These are phyloP conservation scores for Colletotrichum scovillei DNA, from an alignment of 2,329 filamentous ascomycete species.

Conservation along the genomic window DNA sequence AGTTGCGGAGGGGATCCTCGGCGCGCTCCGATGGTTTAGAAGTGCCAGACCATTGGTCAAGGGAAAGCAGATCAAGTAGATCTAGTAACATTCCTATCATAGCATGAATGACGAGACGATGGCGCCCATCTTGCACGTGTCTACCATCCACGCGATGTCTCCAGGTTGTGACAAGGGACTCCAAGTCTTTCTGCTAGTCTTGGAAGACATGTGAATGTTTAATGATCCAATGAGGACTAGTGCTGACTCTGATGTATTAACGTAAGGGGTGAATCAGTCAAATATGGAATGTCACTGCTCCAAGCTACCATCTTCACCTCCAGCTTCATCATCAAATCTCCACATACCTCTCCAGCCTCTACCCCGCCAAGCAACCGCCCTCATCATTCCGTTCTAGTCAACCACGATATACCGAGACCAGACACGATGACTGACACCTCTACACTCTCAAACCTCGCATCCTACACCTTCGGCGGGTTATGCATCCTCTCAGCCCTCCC, in stretches of 20 bases:
- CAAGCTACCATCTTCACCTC: background rate
- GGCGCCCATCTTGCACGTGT: background rate
- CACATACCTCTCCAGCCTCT: background rate
- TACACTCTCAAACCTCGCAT: background rate
- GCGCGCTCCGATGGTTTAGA: slow-evolving; percentile 6
- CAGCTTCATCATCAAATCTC: background rate
- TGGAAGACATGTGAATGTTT: background rate
- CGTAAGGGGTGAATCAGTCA: background rate
- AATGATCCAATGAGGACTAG: background rate
- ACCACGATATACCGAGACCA: background rate
- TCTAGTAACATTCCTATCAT: slow-evolving; percentile 24
- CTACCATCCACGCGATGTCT: background rate
- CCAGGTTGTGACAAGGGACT: background rate
- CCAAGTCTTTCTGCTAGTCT: background rate
- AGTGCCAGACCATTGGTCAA: slow-evolving; percentile 9
- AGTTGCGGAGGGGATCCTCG: background rate
- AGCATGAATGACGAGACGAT: background rate
- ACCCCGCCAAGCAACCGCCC: background rate
- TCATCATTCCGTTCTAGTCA: background rate
- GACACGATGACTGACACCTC: background rate
- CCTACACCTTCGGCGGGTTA: background rate
- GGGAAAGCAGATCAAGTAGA: slow-evolving; percentile 21
- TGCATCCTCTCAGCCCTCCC: background rate
- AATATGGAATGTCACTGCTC: background rate
- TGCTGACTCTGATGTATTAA: background rate